Evolutionary conservation across 139 green algal genomes (phyloP).

Genomic region (Pedinophyceae sp.): DNA sequence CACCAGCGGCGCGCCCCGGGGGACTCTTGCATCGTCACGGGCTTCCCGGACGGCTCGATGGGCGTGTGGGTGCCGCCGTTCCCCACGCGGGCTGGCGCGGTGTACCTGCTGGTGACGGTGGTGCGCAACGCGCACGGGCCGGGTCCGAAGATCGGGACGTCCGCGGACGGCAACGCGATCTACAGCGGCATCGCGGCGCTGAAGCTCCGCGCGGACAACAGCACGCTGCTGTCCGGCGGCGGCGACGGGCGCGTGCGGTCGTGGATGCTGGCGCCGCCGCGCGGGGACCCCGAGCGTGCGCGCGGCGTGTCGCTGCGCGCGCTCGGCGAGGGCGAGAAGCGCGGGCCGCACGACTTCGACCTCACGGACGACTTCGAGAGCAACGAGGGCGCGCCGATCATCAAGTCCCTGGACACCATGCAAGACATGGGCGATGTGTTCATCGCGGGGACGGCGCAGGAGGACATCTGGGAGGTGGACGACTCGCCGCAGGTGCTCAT

Average conservation of each 20-base stretch:
- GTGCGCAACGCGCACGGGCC: conserved; percentile 20
- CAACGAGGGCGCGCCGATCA: too few species aligned
- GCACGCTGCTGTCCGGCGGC: conserved; percentile 15
- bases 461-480: conserved; percentile 43
- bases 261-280: conserved; percentile 3
- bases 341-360: conserved; percentile 11
- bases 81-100: conserved; percentile 20
- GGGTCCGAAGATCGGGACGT: conserved; percentile 7
- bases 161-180: conserved; percentile 26
- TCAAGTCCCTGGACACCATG: too few species aligned
- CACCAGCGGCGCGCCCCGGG: conserved; percentile 23
- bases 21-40: conserved; percentile 34
- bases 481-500: conserved; percentile 18
- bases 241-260: conserved; percentile 17
- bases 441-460: conserved; percentile 24
- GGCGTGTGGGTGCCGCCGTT: conserved; percentile 35
- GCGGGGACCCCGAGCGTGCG: neutral
- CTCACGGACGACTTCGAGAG: too few species aligned
- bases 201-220: conserved; percentile 3
- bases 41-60: conserved; percentile 22
- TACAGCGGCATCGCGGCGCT: conserved; percentile 16
- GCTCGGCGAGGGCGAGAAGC: neutral
- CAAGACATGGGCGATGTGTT: too few species aligned
- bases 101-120: conserved; percentile 22
- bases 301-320: neutral